These are phyloP conservation scores for Dendrobium huoshanense DNA, from an alignment of 106 monocot species.

Conservation along the genomic window DNA sequence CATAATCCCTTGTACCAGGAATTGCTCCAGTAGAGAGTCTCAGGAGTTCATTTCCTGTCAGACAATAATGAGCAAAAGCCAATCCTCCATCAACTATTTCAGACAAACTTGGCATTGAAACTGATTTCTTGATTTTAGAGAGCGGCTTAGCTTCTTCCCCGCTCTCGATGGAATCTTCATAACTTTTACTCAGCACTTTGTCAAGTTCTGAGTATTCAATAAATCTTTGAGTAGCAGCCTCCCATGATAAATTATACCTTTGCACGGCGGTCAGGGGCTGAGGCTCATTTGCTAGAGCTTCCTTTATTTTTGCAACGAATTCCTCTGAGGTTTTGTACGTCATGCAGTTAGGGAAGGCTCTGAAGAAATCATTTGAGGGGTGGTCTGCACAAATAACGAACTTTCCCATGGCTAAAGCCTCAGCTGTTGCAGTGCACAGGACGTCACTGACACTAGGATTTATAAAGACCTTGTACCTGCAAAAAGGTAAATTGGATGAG, in stretches of 20 bases:
- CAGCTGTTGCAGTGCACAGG: conserved; percentile 95
- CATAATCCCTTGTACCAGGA: conserved; percentile 69
- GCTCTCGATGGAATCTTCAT: background rate
- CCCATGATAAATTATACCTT: conserved; percentile 85
- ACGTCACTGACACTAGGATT: conserved; percentile 98
- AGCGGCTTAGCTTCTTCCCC: background rate
- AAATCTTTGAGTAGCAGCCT: conserved; percentile 90
- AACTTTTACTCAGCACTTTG: conserved; percentile 33
- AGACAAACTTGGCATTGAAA: conserved; percentile 51
- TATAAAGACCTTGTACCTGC: conserved; percentile 94
- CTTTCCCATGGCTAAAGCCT: conserved; percentile 99
- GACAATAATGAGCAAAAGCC: conserved; percentile 80
- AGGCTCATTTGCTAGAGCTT: conserved; percentile 70
- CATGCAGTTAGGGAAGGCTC: conserved; percentile 86
- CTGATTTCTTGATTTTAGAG: conserved; percentile 37
- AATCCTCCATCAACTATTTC: conserved; percentile 66
- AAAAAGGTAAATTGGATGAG: background rate
- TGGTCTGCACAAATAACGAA: conserved; percentile 98
- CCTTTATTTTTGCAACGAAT: conserved; percentile 74
- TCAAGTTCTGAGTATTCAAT: conserved; percentile 85
- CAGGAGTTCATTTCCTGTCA: conserved; percentile 83
- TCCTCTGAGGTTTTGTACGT: conserved; percentile 85
- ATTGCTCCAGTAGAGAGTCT: conserved; percentile 82
- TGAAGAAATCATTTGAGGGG: conserved; percentile 97
- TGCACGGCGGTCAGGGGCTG: conserved; percentile 75